phyloP scores from a whole-genome alignment of 2,329 filamentous ascomycete genomes.

The Aspergillus bombycis region DNA sequence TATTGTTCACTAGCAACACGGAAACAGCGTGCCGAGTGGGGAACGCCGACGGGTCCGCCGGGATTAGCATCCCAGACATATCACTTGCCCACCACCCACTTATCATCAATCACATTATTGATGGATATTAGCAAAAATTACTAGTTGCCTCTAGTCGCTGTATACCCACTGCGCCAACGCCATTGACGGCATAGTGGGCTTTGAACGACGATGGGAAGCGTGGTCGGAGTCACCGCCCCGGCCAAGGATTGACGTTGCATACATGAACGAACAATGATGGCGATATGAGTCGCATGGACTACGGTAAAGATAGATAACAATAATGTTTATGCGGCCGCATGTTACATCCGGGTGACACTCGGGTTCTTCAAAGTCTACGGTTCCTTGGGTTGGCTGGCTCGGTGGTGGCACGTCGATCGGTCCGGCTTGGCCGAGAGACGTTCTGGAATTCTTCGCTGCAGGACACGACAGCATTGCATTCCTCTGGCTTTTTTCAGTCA shows the following conservation, averaged over 20 bases:
- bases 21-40: slow-evolving; percentile 30
- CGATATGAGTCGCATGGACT: neutral
- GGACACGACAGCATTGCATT: slow-evolving; percentile 10
- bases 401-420: slow-evolving; percentile 22
- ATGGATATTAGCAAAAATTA: slow-evolving; percentile 9
- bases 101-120: slow-evolving; percentile 3
- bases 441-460: slow-evolving; percentile 44
- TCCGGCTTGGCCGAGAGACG: slow-evolving; percentile 17
- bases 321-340: slow-evolving; percentile 8
- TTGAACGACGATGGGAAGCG: neutral
- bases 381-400: slow-evolving; percentile 14
- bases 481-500: neutral
- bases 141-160: neutral
- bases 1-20: neutral
- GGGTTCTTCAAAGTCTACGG: slow-evolving; percentile 1
- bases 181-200: slow-evolving; percentile 9
- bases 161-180: neutral
- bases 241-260: slow-evolving; percentile 1
- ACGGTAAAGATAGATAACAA: slow-evolving; percentile 1
- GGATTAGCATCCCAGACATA: slow-evolving; percentile 1
- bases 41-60: slow-evolving; percentile 11
- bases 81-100: slow-evolving; percentile 3
- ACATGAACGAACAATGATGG: neutral
- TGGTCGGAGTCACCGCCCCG: neutral
- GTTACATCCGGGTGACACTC: slow-evolving; percentile 9